A percentile compares a stretch with the other conserved stretches of the same genome.
These are phyloP conservation scores for Rhizopogon rudus DNA, from an alignment of 768 basidiomycete genomes.

Conservation along the genomic window DNA sequence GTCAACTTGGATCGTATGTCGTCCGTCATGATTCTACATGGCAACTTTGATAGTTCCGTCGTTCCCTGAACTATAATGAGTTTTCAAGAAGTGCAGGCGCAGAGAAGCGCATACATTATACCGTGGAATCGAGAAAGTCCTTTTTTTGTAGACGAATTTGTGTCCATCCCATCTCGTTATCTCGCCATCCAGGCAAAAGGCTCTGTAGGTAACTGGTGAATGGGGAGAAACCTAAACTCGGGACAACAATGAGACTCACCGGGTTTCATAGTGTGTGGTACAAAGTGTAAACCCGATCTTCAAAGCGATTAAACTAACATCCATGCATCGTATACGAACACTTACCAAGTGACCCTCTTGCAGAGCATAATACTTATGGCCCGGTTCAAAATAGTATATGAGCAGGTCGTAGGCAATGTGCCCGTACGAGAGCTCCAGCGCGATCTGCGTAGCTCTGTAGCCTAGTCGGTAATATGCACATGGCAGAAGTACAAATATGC, in stretches of 20 bases:
- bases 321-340: background rate
- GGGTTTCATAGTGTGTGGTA: no score
- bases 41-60: background rate
- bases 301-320: background rate
- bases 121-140: background rate
- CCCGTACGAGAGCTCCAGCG: slow-evolving; percentile 9
- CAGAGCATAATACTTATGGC: background rate
- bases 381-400: slow-evolving; percentile 7
- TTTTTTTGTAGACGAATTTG: background rate
- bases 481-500: background rate
- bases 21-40: slow-evolving; percentile 7
- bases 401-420: slow-evolving; percentile 15
- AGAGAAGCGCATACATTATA: slow-evolving; percentile 3
- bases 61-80: slow-evolving; percentile 10
- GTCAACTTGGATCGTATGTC: slow-evolving; percentile 4
- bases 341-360: background rate
- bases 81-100: background rate
- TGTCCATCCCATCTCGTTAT: slow-evolving; percentile 10
- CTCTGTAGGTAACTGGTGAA: background rate
- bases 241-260: no score
- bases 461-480: background rate
- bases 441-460: slow-evolving; percentile 9
- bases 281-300: background rate
- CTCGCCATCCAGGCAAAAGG: background rate
- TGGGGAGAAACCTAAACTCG: background rate